Conservation (phyloP, 371 early-diverging fungal genomes). For the Mortierella sp. region DNA sequence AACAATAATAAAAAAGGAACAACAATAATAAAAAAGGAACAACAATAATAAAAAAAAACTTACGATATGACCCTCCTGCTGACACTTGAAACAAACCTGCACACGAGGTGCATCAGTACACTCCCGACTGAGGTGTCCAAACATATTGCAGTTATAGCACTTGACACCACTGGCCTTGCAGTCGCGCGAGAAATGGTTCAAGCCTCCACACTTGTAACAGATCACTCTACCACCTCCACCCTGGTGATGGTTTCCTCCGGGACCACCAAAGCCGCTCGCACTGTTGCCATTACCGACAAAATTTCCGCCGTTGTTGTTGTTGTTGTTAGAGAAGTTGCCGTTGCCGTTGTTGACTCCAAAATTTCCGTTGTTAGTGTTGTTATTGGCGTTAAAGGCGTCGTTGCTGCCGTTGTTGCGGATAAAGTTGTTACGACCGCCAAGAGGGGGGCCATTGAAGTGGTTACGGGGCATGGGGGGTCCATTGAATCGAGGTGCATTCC, state of each 20-base stretch:
- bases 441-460: conserved; percentile 15
- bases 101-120: conserved; percentile 67
- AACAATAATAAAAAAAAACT: not conserved
- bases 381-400: not conserved
- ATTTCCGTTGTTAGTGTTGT: not conserved
- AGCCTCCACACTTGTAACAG: conserved; percentile 74
- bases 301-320: not conserved
- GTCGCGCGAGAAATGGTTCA: conserved; percentile 75
- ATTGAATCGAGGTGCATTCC: conserved; percentile 56
- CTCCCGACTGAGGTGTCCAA: conserved; percentile 68
- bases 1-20: no score
- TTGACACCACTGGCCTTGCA: conserved; percentile 74
- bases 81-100: conserved; percentile 73
- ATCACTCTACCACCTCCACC: conserved; percentile 57
- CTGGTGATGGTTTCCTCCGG: conserved; percentile 11
- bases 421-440: conserved; percentile 5
- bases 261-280: conserved; percentile 13
- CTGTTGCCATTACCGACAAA: not conserved
- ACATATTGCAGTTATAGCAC: conserved; percentile 72
- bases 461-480: conserved; percentile 37
- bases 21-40: no score
- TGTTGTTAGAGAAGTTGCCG: not conserved
- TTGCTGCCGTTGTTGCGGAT: not conserved
- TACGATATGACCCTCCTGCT: conserved; percentile 69
- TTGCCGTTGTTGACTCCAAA: conserved; percentile 26